These are phyloP conservation scores for Chytriomyces hyalinus DNA, from an alignment of 192 early-diverging fungal species.

Conservation along the genomic window DNA sequence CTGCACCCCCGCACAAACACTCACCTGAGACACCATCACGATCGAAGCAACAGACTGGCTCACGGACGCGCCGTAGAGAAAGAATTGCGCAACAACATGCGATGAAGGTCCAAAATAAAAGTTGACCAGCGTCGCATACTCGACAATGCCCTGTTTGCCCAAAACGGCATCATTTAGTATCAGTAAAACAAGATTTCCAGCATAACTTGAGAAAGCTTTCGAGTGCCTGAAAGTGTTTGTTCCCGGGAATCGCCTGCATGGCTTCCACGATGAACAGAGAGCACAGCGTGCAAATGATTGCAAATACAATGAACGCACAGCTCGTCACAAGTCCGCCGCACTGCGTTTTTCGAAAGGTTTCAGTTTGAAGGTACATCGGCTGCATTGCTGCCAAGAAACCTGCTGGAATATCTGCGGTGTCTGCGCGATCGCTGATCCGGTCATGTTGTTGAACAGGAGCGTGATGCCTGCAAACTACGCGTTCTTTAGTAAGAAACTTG, in stretches of 20 bases:
- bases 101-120: conserved; percentile 48
- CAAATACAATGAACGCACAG: conserved; percentile 37
- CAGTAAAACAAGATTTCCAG: neutral
- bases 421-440: conserved; percentile 58
- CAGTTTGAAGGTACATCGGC: neutral
- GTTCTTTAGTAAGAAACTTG: neutral
- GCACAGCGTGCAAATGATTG: conserved; percentile 26
- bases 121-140: conserved; percentile 64
- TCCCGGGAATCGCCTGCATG: conserved; percentile 57
- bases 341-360: neutral
- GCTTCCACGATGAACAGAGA: conserved; percentile 49
- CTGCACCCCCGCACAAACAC: neutral
- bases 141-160: conserved; percentile 54
- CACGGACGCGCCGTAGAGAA: conserved; percentile 44
- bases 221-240: conserved; percentile 49
- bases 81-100: conserved; percentile 22
- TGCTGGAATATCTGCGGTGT: conserved; percentile 49
- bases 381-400: neutral
- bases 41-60: conserved; percentile 56
- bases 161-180: neutral
- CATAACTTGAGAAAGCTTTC: neutral
- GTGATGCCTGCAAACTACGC: conserved; percentile 47
- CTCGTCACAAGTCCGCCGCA: conserved; percentile 49
- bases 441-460: conserved; percentile 59
- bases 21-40: conserved; percentile 52